Base-by-base conservation (phyloP, 345 rosid genomes). In the Arabidopsis suecica region DNA sequence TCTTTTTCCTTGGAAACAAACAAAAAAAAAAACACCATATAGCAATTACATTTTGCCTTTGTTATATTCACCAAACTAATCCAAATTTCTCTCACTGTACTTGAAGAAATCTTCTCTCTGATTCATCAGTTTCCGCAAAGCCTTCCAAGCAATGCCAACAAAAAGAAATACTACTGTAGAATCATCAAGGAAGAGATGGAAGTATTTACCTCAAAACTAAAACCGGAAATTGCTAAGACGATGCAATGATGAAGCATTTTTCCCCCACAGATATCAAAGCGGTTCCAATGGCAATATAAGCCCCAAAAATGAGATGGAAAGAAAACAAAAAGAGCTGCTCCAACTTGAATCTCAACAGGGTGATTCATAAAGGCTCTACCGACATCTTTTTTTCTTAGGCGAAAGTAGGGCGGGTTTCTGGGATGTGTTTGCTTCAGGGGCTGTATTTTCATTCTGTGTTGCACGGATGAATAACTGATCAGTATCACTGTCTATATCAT, bases 401-500 rank as follows among this genome's bases (percentile, higher is more conserved):
- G 90, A 82, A 68, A 61, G 77, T 65, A 86, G 67, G 65, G 80
- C 79, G 23, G 84, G 80, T 55, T 82, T 82, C 49, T 78, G 80
- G 2, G 82, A 64, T 71, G 78, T 79, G 74, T 69, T 55, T 55
- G 77, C 79, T 79, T 65, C 81, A 5, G 45, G 56, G 54, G 64
- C 37, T 49, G 61, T 77, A 68, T 79, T 78, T 38, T 72, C 75
- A 61, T 58, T 57, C 54, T 58, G 47, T 62, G 13, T 68, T 37
- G 42, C 61, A 36, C 71, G 81, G 37, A 57, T 37, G 67, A 73
- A 91, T 1, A 76, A 56, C 38, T 82, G 86, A 57, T 90, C 90
- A 30, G 90, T 90, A 74, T 89, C 96, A 37, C 97, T 95, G 74
- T 85, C 77, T 69, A 85, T 78, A 45, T 81, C 82, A 54, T 61